Conservation (phyloP, 768 basidiomycete genomes). For the Coprinellus micaceus region DNA sequence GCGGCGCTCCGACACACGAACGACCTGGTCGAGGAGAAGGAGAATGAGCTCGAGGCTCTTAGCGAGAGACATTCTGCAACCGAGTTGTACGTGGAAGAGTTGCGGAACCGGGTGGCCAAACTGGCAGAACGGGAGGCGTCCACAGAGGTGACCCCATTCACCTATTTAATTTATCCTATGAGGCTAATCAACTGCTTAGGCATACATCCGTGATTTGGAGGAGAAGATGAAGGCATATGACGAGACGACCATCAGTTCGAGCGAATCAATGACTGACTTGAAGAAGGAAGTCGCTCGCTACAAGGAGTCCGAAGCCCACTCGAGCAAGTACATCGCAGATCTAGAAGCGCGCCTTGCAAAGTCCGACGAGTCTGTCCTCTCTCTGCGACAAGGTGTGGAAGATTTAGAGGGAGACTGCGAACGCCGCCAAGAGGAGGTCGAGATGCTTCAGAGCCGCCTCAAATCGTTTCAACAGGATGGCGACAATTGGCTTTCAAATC, state of each 20-base stretch:
- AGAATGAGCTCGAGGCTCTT: conserved; percentile 67
- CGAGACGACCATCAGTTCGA: conserved; percentile 72
- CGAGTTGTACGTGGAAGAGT: conserved; percentile 84
- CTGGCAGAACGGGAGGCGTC: conserved; percentile 84
- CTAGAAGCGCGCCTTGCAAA: conserved; percentile 78
- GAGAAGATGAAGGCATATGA: conserved; percentile 84
- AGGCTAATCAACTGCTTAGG: conserved; percentile 42
- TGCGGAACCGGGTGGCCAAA: conserved; percentile 75
- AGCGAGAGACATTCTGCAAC: conserved; percentile 71
- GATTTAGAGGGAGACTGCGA: conserved; percentile 74
- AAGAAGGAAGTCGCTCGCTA: conserved; percentile 76
- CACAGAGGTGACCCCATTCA: conserved; percentile 65
- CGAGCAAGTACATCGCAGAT: conserved; percentile 77
- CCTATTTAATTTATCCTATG: neutral
- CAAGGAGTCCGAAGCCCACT: conserved; percentile 71
- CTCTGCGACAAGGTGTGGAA: conserved; percentile 68
- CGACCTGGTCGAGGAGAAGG: conserved; percentile 89
- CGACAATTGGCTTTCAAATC: conserved; percentile 77
- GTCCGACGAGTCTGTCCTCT: conserved; percentile 72
- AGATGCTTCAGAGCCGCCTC: conserved; percentile 65
- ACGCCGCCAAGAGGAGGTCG: conserved; percentile 67
- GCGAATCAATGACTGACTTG: conserved; percentile 77
- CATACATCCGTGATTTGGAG: conserved; percentile 91
- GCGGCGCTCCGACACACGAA: conserved; percentile 89
- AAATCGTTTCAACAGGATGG: conserved; percentile 68